These are phyloP conservation scores for Lindgomyces ingoldianus DNA, from an alignment of 495 filamentous ascomycete genomes.

Conservation along the genomic window DNA sequence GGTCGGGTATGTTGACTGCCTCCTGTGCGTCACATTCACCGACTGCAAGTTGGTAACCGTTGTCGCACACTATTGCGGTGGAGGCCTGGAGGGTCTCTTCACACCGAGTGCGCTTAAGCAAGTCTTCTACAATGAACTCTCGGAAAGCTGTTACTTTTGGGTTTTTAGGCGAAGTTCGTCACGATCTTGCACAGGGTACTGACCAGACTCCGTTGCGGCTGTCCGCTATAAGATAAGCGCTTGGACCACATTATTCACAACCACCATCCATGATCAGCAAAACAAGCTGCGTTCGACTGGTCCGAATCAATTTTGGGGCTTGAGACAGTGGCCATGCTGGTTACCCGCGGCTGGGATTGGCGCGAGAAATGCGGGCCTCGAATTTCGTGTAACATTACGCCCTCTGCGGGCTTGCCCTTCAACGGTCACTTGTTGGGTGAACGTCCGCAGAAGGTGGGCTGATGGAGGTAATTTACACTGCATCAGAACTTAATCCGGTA, in stretches of 20 bases:
- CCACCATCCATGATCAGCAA: constrained; percentile 9
- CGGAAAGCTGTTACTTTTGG: too few relatives aligned
- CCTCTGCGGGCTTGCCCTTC: constrained; percentile 3
- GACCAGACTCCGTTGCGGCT: constrained; percentile 25
- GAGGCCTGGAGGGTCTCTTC: neutral
- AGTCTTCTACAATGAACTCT: neutral
- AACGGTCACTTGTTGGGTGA: neutral
- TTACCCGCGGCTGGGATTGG: constrained; percentile 23
- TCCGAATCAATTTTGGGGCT: constrained; percentile 20
- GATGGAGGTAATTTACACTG: neutral
- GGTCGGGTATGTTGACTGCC: constrained; percentile 14
- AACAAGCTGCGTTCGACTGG: constrained; percentile 21
- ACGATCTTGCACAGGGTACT: too few relatives aligned
- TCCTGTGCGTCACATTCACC: neutral
- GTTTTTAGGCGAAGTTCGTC: too few relatives aligned
- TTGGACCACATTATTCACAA: constrained; percentile 17
- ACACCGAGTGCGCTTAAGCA: neutral
- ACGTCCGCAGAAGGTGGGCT: constrained; percentile 14
- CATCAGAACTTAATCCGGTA: constrained; percentile 18
- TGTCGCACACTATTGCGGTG: neutral
- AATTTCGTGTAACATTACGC: constrained; percentile 30
- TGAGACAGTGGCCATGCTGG: constrained; percentile 25
- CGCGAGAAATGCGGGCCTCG: constrained; percentile 33
- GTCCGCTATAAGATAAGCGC: constrained; percentile 32
- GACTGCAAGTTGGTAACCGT: neutral